phyloP scores from a whole-genome alignment of 75 land plant genomes.

The Isoetes taiwanensis region DNA sequence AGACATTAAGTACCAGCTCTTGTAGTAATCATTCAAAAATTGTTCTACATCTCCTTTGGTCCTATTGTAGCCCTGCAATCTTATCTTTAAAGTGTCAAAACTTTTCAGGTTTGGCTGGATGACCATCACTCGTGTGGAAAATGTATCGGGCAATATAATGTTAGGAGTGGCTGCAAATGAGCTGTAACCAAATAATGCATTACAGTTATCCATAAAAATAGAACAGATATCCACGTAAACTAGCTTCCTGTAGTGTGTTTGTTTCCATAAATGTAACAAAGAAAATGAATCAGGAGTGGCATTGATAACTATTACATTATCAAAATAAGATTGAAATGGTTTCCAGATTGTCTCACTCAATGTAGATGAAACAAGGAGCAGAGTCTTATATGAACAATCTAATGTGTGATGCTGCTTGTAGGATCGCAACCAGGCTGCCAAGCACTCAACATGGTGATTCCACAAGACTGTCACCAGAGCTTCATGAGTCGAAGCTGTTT shows the following conservation, averaged over 20 bases:
- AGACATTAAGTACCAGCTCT: conserved; percentile 9
- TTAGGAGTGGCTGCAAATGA: conserved; percentile 14
- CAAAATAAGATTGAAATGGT: conserved; percentile 1
- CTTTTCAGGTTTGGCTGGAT: conserved; percentile 6
- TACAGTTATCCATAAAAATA: conserved; percentile 14
- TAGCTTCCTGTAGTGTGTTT: conserved; percentile 13
- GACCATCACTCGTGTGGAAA: conserved; percentile 16
- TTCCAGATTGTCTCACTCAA: neutral
- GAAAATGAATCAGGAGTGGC: neutral
- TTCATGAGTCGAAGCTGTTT: too few species aligned
- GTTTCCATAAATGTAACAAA: conserved; percentile 13
- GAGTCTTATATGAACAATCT: neutral
- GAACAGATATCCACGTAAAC: conserved; percentile 8
- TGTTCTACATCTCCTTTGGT: neutral
- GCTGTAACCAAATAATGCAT: conserved; percentile 6
- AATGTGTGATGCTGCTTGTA: conserved; percentile 5
- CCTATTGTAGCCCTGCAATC: neutral
- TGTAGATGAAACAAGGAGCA: conserved; percentile 5
- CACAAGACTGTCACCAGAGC: too few species aligned
- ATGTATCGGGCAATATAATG: conserved; percentile 8
- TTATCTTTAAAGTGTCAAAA: conserved; percentile 4
- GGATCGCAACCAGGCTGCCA: conserved; percentile 11
- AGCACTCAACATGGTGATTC: too few species aligned
- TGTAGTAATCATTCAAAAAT: conserved; percentile 9
- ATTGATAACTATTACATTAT: neutral